A percentile compares a stretch with the other conserved stretches of the same genome.
These are phyloP conservation scores for Calocera viscosa DNA, from an alignment of 768 basidiomycete genomes.

Conservation along the genomic window DNA sequence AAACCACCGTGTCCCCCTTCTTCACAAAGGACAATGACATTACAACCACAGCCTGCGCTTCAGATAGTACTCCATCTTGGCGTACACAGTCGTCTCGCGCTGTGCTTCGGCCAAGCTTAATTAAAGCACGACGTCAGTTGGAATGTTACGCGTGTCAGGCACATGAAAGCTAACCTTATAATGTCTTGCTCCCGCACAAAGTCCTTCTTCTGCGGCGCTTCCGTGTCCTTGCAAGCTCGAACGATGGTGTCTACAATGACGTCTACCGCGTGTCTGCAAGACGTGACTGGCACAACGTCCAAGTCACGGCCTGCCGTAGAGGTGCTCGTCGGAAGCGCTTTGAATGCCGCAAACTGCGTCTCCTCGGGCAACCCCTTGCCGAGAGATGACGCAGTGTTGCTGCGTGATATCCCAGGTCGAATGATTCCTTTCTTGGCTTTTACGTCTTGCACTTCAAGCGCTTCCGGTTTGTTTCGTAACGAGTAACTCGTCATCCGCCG, in stretches of 20 bases:
- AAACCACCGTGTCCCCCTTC: neutral
- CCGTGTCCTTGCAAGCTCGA: conserved; percentile 53
- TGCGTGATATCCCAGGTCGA: conserved; percentile 15
- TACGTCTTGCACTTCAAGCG: conserved; percentile 7
- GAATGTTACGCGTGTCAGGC: conserved; percentile 10
- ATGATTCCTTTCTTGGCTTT: neutral
- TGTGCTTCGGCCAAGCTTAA: conserved; percentile 68
- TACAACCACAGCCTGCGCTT: conserved; percentile 76
- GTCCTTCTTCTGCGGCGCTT: conserved; percentile 31
- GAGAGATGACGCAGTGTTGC: conserved; percentile 4
- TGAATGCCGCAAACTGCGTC: conserved; percentile 28
- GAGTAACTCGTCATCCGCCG: conserved; percentile 79
- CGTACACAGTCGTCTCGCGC: conserved; percentile 69
- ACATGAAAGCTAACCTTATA: conserved; percentile 47
- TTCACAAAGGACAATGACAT: neutral
- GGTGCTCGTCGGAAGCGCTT: conserved; percentile 25
- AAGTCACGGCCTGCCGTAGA: neutral
- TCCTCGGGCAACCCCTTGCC: conserved; percentile 8
- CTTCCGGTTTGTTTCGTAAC: conserved; percentile 45
- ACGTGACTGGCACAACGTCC: conserved; percentile 23
- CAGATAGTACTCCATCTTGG: conserved; percentile 88
- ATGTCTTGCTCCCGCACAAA: conserved; percentile 60
- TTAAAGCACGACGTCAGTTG: conserved; percentile 13
- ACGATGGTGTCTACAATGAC: conserved; percentile 59
- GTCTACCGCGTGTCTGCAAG: conserved; percentile 66